Percentiles rank a stretch among this genome's conserved stretches.
Conservation (phyloP, 768 basidiomycete genomes). For the Calvatia gigantea region DNA sequence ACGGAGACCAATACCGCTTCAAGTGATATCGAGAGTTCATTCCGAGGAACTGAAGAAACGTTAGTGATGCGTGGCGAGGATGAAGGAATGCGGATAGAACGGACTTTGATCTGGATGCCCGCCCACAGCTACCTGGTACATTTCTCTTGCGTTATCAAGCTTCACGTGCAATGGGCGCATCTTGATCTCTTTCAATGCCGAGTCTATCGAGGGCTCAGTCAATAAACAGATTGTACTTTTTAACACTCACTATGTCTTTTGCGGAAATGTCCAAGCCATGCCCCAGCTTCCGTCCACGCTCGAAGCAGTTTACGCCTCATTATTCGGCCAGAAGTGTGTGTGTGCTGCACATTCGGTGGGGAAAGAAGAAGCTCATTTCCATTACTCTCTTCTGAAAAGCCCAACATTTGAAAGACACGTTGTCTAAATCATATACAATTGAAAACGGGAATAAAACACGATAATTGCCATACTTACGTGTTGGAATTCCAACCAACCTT, state of each 20-base stretch:
- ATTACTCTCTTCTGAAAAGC: constrained; percentile 34
- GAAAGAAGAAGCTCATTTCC: constrained; percentile 43
- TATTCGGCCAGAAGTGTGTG: constrained; percentile 40
- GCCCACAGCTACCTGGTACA: constrained; percentile 70
- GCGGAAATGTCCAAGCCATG: constrained; percentile 62
- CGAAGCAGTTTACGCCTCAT: constrained; percentile 64
- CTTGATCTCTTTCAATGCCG: constrained; percentile 40
- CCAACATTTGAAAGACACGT: constrained; percentile 40
- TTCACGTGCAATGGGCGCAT: constrained; percentile 44
- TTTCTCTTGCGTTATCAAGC: constrained; percentile 59
- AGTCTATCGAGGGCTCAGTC: constrained; percentile 29
- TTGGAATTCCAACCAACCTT: constrained; percentile 65
- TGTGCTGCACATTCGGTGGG: constrained; percentile 52
- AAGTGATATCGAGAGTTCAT: constrained; percentile 40
- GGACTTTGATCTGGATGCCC: constrained; percentile 77
- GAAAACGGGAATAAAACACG: background rate
- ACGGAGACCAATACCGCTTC: constrained; percentile 33
- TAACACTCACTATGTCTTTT: constrained; percentile 37
- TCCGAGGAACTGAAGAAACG: constrained; percentile 45
- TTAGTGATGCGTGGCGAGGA: constrained; percentile 8
- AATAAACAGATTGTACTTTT: background rate
- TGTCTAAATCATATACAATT: constrained; percentile 27
- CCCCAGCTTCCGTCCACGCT: constrained; percentile 74
- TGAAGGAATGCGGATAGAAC: constrained; percentile 16
- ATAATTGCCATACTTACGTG: constrained; percentile 40